These are phyloP conservation scores for Trifolium dubium DNA, from an alignment of 306 rosid species.

Conservation along the genomic window DNA sequence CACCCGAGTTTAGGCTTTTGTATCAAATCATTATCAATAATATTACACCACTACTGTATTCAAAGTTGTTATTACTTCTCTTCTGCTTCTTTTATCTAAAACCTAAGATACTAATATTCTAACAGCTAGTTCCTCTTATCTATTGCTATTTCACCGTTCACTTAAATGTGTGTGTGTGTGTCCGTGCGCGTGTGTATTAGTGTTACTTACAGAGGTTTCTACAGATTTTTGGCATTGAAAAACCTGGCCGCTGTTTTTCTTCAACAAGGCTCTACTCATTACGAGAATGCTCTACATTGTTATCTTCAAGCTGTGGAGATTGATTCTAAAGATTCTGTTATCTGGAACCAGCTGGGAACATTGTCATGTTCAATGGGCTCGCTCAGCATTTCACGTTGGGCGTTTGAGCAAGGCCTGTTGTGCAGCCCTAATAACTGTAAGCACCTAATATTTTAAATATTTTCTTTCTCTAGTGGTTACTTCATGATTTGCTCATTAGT, in stretches of 20 bases:
- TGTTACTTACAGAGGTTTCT: constrained; percentile 42
- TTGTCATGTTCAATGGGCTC: constrained; percentile 90
- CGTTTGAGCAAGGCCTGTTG: constrained; percentile 94
- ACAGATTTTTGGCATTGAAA: constrained; percentile 93
- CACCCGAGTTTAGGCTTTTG: not conserved
- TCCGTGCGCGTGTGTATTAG: not conserved
- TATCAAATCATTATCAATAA: not conserved
- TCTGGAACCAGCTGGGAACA: constrained; percentile 97
- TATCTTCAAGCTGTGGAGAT: constrained; percentile 99
- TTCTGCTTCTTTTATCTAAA: not conserved
- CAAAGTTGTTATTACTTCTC: not conserved
- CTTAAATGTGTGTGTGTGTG: not conserved
- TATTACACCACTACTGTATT: not conserved
- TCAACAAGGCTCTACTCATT: constrained; percentile 81
- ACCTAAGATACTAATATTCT: not conserved
- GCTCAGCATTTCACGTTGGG: constrained; percentile 96
- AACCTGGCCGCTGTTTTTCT: constrained; percentile 93
- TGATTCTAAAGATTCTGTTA: constrained; percentile 91
- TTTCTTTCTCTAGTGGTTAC: constrained; percentile 16
- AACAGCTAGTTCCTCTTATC: constrained; percentile 14
- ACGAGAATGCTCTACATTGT: constrained; percentile 82
- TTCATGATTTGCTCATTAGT: constrained; percentile 7
- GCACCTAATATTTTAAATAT: constrained; percentile 40
- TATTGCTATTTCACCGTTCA: constrained; percentile 19
- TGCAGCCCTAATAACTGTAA: constrained; percentile 99